phyloP scores from a whole-genome alignment of 2,329 filamentous ascomycete species.

The Pseudocercospora fijiensis region DNA sequence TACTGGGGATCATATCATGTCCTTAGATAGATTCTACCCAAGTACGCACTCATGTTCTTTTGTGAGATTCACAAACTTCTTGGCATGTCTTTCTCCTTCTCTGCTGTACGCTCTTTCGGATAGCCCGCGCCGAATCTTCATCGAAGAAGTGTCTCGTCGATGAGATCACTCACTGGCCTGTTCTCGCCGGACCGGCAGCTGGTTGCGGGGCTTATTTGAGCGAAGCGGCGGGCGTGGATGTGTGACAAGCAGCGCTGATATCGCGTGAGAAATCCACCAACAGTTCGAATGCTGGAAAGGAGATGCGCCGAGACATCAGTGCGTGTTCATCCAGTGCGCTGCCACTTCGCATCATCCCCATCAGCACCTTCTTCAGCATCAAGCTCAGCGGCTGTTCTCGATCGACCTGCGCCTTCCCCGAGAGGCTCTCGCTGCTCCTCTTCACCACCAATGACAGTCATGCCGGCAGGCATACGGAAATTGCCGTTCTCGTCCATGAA shows the following conservation, averaged over 20 bases:
- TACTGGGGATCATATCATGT: neutral
- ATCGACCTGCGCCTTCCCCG: slow-evolving; percentile 36
- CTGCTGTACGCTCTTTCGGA: neutral
- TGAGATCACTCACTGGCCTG: neutral
- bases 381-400: slow-evolving; percentile 47
- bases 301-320: neutral
- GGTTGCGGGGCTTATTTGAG: neutral
- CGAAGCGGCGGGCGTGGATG: neutral
- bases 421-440: slow-evolving; percentile 41
- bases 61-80: neutral
- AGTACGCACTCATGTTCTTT: neutral
- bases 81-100: neutral
- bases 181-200: neutral
- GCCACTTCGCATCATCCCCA: slow-evolving; percentile 53
- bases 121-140: too few relatives aligned
- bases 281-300: neutral
- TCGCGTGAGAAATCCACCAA: too few relatives aligned
- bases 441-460: slow-evolving; percentile 58
- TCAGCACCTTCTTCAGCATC: slow-evolving; percentile 36
- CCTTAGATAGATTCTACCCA: neutral
- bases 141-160: too few relatives aligned
- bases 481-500: slow-evolving; percentile 81
- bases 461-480: slow-evolving; percentile 70
- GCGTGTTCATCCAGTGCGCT: slow-evolving; percentile 48
- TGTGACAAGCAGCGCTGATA: neutral